Percentiles rank a stretch among this genome's conserved stretches.
Conservation (phyloP, 768 basidiomycete species). For the Kwoniella botswanensis region DNA sequence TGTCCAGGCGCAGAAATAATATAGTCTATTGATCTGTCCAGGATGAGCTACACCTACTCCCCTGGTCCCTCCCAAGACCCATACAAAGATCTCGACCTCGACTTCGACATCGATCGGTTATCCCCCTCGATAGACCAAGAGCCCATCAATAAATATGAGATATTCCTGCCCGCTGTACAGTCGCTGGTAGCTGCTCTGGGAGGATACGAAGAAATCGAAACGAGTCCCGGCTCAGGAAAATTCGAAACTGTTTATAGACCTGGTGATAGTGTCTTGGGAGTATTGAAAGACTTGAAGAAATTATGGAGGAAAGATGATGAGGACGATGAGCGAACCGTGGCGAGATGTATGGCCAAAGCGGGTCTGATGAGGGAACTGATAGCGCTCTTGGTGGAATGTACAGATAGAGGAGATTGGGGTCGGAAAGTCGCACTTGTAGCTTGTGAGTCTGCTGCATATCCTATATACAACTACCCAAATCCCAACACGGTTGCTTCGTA, state of each 20-base stretch:
- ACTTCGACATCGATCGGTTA: not conserved
- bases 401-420: slow-evolving; percentile 56
- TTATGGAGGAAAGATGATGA: slow-evolving; percentile 96
- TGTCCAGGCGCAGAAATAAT: not conserved
- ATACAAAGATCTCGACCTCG: not conserved
- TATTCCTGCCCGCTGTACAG: slow-evolving; percentile 57
- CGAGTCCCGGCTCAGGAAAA: slow-evolving; percentile 22
- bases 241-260: slow-evolving; percentile 55
- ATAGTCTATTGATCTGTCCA: not conserved
- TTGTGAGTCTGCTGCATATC: slow-evolving; percentile 37
- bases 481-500: no score
- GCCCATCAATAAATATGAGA: slow-evolving; percentile 39
- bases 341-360: slow-evolving; percentile 88
- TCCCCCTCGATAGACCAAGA: slow-evolving; percentile 12
- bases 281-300: slow-evolving; percentile 87
- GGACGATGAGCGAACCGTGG: slow-evolving; percentile 94
- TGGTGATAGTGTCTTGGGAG: slow-evolving; percentile 57
- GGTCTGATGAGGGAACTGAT: slow-evolving; percentile 84
- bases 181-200: slow-evolving; percentile 57
- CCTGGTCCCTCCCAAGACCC: not conserved
- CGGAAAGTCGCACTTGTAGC: slow-evolving; percentile 57
- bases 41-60: slow-evolving; percentile 7
- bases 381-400: slow-evolving; percentile 68
- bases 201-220: slow-evolving; percentile 55
- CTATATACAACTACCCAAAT: no score